These are phyloP conservation scores for Yamadazyma takamatsuzukensis DNA, from an alignment of 805 yeast species.

Conservation along the genomic window DNA sequence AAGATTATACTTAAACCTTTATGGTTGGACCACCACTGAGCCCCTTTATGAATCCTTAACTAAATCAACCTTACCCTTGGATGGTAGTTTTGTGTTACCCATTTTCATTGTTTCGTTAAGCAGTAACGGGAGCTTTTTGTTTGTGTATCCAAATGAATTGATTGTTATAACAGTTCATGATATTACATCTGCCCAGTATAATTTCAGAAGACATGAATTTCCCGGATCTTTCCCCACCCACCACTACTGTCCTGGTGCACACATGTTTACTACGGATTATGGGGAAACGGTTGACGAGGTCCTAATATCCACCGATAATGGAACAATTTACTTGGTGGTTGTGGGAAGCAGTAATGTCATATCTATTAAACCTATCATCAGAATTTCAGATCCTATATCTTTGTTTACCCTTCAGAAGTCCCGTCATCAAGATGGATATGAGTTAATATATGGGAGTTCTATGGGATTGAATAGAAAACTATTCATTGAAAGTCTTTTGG, in stretches of 20 bases:
- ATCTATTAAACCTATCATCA: constrained; percentile 25
- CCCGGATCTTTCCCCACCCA: constrained; percentile 40
- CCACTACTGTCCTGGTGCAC: constrained; percentile 24
- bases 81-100: constrained; percentile 39
- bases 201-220: constrained; percentile 20
- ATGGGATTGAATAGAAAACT: constrained; percentile 36
- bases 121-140: constrained; percentile 33
- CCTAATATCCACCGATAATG: constrained; percentile 31
- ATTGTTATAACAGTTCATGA: constrained; percentile 39
- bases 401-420: constrained; percentile 26
- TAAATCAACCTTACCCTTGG: constrained; percentile 37
- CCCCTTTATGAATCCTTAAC: constrained; percentile 24
- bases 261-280: constrained; percentile 11
- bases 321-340: constrained; percentile 28
- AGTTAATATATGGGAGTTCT: constrained; percentile 38
- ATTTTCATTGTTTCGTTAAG: constrained; percentile 39
- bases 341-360: constrained; percentile 16
- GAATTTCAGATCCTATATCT: constrained; percentile 33
- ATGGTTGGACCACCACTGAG: constrained; percentile 40
- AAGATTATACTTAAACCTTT: constrained; percentile 35
- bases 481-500: constrained; percentile 21
- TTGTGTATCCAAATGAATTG: constrained; percentile 31
- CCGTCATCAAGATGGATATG: constrained; percentile 15
- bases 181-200: constrained; percentile 45
- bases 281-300: constrained; percentile 20